Base-by-base conservation (phyloP, 805 yeast genomes). In the Saturnispora ahearnii region DNA sequence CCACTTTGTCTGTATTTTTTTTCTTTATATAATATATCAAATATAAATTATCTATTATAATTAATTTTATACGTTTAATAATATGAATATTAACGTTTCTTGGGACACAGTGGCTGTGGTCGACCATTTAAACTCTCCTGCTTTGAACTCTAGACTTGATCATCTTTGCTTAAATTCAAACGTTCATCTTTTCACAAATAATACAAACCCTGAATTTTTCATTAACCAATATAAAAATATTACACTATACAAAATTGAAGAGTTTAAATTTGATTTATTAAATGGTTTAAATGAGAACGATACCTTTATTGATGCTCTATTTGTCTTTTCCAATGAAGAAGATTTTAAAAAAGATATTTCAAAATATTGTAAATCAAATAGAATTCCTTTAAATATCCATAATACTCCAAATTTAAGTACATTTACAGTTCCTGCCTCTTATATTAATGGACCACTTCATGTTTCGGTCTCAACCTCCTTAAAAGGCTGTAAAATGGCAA, bases 401-500 rank as follows among this genome's bases (percentile, higher is more conserved):
- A 96, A 87, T 55, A 75, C 79, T 13, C 80, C 89, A 0, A 81
- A 80, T 31, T 70, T 74, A 26, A 85, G 93, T 49, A 79, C 90
- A 0, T 90, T 90, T 62, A 78, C 91, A 0, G 64, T 88, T 48
- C 69, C 88, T 22, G 84, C 96, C 0, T 79, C 90, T 0, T 78
- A 77, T 60, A 68, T 71, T 2, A 80, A 82, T 50, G 93, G 95
- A 46, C 49, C 53, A 31, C 79, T 90, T 65, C 91, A 86, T 63
- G 57, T 90, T 47, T 95, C 96, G 0, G 78, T 90, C 9, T 80
- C 91, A 3, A 90, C 97, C 0, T 77, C 82, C 26, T 95, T 96
- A 0, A 85, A 85, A 66, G 96, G 97, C 4, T 90, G 97, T 68
- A 78, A 87, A 46, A 69, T 90, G 46, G 95, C 96, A 1, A 77